A percentile compares a stretch with the other conserved stretches of the same genome.
Conservation (phyloP, 1,284 basidiomycete genomes). For the Tausonia pullulans region DNA sequence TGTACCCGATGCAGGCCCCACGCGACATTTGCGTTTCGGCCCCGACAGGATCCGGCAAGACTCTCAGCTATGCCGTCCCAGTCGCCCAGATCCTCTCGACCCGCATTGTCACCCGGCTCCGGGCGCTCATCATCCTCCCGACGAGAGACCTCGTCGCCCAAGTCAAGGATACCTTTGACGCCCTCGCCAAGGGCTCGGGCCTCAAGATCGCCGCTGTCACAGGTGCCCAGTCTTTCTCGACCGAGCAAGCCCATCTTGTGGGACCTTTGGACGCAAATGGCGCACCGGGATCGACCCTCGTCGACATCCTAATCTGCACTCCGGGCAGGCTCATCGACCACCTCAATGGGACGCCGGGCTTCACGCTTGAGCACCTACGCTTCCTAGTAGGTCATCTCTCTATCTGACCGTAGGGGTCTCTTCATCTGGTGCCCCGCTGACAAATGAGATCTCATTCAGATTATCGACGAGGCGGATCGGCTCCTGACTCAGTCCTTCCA, state of each 20-base stretch:
- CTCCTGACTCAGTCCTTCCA: constrained; percentile 91
- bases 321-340: constrained; percentile 94
- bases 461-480: constrained; percentile 96
- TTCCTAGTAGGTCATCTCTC: constrained; percentile 52
- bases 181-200: constrained; percentile 69
- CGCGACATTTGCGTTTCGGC: constrained; percentile 91
- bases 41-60: constrained; percentile 95
- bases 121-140: constrained; percentile 86
- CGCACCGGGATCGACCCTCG: constrained; percentile 59
- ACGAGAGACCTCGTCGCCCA: constrained; percentile 92
- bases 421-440: too few relatives aligned
- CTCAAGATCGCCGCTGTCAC: constrained; percentile 44
- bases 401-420: background rate
- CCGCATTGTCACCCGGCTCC: constrained; percentile 64
- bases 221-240: constrained; percentile 34
- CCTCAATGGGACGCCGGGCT: constrained; percentile 72
- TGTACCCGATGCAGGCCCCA: constrained; percentile 63
- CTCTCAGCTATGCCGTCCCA: constrained; percentile 83
- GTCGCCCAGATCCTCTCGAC: constrained; percentile 67
- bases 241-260: constrained; percentile 33
- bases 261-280: constrained; percentile 24
- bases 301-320: constrained; percentile 91
- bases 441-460: constrained; percentile 38
- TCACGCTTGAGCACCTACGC: constrained; percentile 84
- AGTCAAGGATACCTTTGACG: constrained; percentile 84